Conservation (phyloP, 257 asterid species). For the Solanum corneliomulleri region DNA sequence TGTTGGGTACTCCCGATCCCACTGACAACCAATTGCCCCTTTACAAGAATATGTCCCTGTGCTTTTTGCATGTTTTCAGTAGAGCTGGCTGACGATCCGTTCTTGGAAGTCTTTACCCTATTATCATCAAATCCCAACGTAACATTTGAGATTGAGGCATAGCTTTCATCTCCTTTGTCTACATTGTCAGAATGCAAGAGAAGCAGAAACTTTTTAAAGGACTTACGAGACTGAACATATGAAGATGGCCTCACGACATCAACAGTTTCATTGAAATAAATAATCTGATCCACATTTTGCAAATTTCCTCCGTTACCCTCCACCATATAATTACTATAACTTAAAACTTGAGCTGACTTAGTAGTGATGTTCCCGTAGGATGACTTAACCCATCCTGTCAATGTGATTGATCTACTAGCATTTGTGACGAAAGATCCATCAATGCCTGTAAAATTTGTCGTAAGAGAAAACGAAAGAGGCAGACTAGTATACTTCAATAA, state of each 20-base stretch:
- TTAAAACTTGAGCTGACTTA: conserved; percentile 23
- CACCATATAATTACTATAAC: conserved; percentile 41
- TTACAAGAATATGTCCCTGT: conserved; percentile 39
- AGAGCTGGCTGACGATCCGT: conserved; percentile 9
- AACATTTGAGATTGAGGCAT: conserved; percentile 37
- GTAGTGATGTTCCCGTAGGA: conserved; percentile 48
- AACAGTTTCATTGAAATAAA: conserved; percentile 27
- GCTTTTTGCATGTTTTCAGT: conserved; percentile 50
- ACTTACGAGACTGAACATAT: neutral
- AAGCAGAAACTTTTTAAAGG: conserved; percentile 28
- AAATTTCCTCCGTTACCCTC: conserved; percentile 46
- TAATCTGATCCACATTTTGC: conserved; percentile 53
- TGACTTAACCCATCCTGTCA: conserved; percentile 55
- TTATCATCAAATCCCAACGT: conserved; percentile 42
- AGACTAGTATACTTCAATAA: conserved; percentile 10
- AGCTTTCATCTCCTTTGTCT: conserved; percentile 32
- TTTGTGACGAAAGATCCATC: conserved; percentile 46
- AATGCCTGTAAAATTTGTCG: conserved; percentile 39
- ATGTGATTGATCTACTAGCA: conserved; percentile 33
- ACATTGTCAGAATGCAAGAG: conserved; percentile 16
- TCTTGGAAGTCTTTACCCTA: conserved; percentile 9
- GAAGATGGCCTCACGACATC: conserved; percentile 11
- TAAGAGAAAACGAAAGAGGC: conserved; percentile 15
- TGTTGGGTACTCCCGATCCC: conserved; percentile 71
- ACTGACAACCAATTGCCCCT: conserved; percentile 27